These are phyloP conservation scores for Termitomyces sp. DNA, from an alignment of 768 basidiomycete species.

Conservation along the genomic window DNA sequence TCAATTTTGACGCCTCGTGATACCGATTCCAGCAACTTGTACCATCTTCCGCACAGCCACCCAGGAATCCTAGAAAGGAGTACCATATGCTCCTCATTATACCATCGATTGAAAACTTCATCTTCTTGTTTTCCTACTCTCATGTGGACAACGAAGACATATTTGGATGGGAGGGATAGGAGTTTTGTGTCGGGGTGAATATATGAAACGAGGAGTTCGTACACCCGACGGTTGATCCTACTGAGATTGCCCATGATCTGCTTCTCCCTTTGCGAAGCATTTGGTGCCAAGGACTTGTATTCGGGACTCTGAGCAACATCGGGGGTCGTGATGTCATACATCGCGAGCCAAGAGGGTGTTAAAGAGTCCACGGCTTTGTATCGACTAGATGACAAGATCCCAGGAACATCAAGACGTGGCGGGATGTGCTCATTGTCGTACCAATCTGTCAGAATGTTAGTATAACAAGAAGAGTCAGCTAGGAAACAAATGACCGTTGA, in stretches of 20 bases:
- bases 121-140: slow-evolving; percentile 20
- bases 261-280: slow-evolving; percentile 23
- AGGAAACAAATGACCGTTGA: slow-evolving; percentile 17
- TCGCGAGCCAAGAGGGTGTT: slow-evolving; percentile 27
- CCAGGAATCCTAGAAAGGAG: slow-evolving; percentile 24
- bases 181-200: slow-evolving; percentile 15
- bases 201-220: slow-evolving; percentile 15
- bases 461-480: neutral
- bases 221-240: slow-evolving; percentile 23
- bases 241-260: slow-evolving; percentile 20
- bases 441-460: slow-evolving; percentile 22
- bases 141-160: slow-evolving; percentile 19
- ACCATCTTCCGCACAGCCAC: slow-evolving; percentile 25
- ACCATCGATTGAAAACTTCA: slow-evolving; percentile 28
- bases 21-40: slow-evolving; percentile 17
- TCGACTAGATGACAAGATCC: slow-evolving; percentile 21
- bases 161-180: slow-evolving; percentile 15
- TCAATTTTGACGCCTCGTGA: slow-evolving; percentile 10
- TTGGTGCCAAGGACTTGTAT: slow-evolving; percentile 21
- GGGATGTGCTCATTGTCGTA: slow-evolving; percentile 31
- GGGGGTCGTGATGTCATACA: slow-evolving; percentile 26
- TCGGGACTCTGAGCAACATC: slow-evolving; percentile 19
- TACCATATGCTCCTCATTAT: slow-evolving; percentile 27
- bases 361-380: slow-evolving; percentile 26
- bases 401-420: slow-evolving; percentile 23